Evolutionary conservation across 352 stramenopile species (phyloP), one percentile per base, ranked within the genome.

Genomic region (Pythium grandisporangium): DNA sequence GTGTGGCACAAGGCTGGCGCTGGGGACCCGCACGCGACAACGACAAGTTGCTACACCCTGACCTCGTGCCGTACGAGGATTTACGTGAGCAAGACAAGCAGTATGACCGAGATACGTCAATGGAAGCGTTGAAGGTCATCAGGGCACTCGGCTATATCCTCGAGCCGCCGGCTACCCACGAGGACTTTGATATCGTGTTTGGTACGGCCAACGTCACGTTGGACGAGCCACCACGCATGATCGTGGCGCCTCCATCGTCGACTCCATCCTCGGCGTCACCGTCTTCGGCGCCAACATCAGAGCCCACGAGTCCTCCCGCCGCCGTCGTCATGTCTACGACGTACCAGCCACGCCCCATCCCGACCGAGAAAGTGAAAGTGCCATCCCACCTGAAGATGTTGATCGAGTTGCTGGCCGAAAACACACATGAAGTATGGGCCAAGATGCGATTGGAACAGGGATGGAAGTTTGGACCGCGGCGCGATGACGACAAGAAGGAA

Each of bases 351-450:
- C 59, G 65, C 45, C 72, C 72, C 14, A 84, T 89, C 32, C 61
- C 61, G 19, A 86, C 72, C 11, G 69, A 84, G 35, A 53, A 66
- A 27, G 60, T 86, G 1, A 74, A 77, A 41, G 63, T 90, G 5
- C 63, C 70, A 6, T 49, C 58, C 0, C 66, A 86, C 22, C 53
- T 90, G 32, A 58, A 61, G 13, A 79, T 70, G 10, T 65, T 85
- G 22, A 82, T 90, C 33, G 76, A 90, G 41, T 53, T 90, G 42
- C 46, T 86, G 5, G 61, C 76, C 20, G 70, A 90, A 49, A 90
- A 90, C 41, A 90, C 76, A 1, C 76, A 90, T 54, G 76, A 90
- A 42, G 73, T 87, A 40, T 90, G 76, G 76, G 72, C 76, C 8
- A 63, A 80, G 51, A 90, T 85, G 71, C 70, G 76, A 26, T 84